phyloP scores from a whole-genome alignment of 306 rosid genomes.

The Glycine soja region DNA sequence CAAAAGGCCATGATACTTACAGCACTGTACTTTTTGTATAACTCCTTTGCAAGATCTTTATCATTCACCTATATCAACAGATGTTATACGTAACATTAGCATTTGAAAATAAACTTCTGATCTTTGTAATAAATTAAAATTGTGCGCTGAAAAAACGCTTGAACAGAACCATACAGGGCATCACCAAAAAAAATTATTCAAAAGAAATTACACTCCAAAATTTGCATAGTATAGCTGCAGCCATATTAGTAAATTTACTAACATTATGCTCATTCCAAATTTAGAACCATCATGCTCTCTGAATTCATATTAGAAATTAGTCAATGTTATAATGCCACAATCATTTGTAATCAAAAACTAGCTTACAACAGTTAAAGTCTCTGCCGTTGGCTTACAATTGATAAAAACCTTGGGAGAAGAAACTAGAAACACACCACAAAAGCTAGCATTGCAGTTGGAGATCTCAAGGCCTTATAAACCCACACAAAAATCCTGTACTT shows the following conservation, averaged over 20 bases:
- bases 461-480: neutral
- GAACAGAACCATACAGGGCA: conserved; percentile 26
- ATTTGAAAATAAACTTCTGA: conserved; percentile 14
- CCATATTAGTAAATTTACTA: conserved; percentile 18
- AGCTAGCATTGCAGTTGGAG: neutral
- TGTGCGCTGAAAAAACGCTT: conserved; percentile 4
- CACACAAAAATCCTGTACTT: neutral
- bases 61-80: conserved; percentile 75
- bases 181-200: conserved; percentile 11
- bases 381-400: neutral
- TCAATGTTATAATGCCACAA: conserved; percentile 4
- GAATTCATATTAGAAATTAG: conserved; percentile 29
- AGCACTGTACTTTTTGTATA: conserved; percentile 92
- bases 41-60: conserved; percentile 87
- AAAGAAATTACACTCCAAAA: conserved; percentile 28
- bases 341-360: conserved; percentile 31
- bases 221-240: neutral
- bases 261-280: conserved; percentile 14
- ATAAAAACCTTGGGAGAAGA: neutral
- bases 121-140: conserved; percentile 23
- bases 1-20: conserved; percentile 61
- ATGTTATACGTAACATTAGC: conserved; percentile 47
- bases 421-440: neutral
- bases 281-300: conserved; percentile 31
- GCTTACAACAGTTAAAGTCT: neutral